A percentile compares a stretch with the other conserved stretches of the same genome.
These are phyloP conservation scores for Scheffersomyces lignicola DNA, from an alignment of 1,139 yeast genomes.

Conservation along the genomic window DNA sequence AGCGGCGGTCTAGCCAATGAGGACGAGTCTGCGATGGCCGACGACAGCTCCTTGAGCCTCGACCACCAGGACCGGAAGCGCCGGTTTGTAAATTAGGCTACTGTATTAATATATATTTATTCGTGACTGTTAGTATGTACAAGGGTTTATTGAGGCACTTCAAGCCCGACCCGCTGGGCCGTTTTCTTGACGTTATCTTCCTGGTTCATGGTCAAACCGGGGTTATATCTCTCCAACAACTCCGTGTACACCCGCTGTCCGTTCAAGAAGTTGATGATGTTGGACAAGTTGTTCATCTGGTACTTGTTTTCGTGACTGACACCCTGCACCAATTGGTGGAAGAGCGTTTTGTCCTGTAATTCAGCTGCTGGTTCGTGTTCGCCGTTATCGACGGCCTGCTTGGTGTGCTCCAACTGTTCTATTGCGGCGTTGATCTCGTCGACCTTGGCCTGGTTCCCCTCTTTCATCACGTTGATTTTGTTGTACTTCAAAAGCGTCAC, in stretches of 20 bases:
- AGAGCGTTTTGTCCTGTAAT: not conserved
- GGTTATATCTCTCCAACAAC: conserved; percentile 81
- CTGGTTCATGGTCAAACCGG: conserved; percentile 76
- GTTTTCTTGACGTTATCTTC: conserved; percentile 75
- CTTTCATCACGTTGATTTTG: not conserved
- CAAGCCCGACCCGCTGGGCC: conserved; percentile 82
- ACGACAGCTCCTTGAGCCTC: conserved; percentile 8
- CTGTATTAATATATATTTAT: too few relatives aligned
- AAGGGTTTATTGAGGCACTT: conserved; percentile 23
- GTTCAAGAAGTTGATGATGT: conserved; percentile 55
- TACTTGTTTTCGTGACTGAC: conserved; percentile 4
- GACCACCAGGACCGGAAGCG: conserved; percentile 15
- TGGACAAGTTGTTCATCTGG: conserved; percentile 34
- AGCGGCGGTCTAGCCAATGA: not conserved
- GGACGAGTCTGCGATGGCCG: conserved; percentile 9
- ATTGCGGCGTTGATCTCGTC: not conserved
- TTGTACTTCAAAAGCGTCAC: conserved; percentile 1
- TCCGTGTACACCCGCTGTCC: conserved; percentile 80
- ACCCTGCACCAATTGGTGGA: not conserved
- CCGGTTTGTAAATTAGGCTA: conserved; percentile 9
- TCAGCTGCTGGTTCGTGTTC: not conserved
- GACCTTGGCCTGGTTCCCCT: not conserved
- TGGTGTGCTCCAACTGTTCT: not conserved
- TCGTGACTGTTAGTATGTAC: conserved; percentile 1
- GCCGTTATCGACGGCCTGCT: not conserved